These are phyloP conservation scores for Waltergamsia citrina DNA, from an alignment of 2,329 filamentous ascomycete genomes.

Conservation along the genomic window DNA sequence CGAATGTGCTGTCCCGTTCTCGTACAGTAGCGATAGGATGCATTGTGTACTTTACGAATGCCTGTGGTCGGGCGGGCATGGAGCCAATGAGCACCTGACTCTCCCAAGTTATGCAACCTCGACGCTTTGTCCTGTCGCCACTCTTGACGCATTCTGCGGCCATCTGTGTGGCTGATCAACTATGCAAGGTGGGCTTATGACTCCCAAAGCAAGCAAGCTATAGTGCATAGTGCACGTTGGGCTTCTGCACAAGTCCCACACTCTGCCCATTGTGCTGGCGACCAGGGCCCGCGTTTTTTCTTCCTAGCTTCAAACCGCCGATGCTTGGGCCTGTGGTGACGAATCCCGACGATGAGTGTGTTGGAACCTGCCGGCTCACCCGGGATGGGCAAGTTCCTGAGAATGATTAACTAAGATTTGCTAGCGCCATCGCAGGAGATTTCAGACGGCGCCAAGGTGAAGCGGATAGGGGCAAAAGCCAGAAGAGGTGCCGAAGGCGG, in stretches of 20 bases:
- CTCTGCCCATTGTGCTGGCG: no score
- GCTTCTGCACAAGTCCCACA: no score
- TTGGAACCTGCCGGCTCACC: no score
- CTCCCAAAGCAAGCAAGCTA: background rate
- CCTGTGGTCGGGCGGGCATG: background rate
- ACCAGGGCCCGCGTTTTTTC: no score
- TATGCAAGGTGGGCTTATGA: background rate
- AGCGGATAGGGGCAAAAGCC: no score
- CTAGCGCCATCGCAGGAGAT: no score
- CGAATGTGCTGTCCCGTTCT: background rate
- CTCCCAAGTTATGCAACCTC: background rate
- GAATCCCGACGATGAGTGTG: no score
- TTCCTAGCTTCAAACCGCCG: no score
- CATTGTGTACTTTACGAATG: conserved; percentile 4
- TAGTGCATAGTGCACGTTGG: background rate
- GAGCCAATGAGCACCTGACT: background rate
- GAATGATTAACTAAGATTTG: no score
- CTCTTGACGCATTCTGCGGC: background rate
- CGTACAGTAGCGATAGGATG: conserved; percentile 3
- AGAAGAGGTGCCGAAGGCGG: no score
- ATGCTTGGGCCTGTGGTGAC: background rate
- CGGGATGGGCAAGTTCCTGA: no score
- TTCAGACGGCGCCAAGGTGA: no score
- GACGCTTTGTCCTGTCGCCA: background rate
- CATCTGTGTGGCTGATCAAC: conserved; percentile 1